Base-by-base conservation (phyloP, 768 basidiomycete species). In the Thelephora ganbajun region DNA sequence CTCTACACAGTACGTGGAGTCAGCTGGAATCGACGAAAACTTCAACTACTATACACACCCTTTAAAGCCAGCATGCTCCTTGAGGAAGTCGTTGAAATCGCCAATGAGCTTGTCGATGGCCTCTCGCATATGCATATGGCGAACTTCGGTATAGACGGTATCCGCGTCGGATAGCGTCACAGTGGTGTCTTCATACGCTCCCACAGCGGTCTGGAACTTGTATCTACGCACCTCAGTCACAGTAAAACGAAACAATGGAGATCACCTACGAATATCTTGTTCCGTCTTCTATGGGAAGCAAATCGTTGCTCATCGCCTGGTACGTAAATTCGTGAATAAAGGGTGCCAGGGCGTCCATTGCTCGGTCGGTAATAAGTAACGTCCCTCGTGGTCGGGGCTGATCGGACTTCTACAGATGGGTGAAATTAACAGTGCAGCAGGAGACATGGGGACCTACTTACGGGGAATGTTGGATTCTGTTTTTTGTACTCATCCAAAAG, bases 81-180 rank as follows among this genome's bases (percentile, higher is more conserved):
- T 76, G 62, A 93, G 70, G 61, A 98, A 98, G 58, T 83, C 80
- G 61, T 90, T 92, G 65, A 99, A 98, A 66, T 97, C 90, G 12
- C 74, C 76, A 85, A 96, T 94, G 43, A 99, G 72, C 63, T 89
- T 96, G 68, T 97, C 90, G 56, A 98, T 93, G 1, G 93, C 88
- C 65, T 99, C 96, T 44, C 88, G 80, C 92, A 99, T 99, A 63
- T 99, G 96, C 79, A 96, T 80, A 61, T 98, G 96, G 50, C 94
- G 81, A 48, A 97, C 77, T 39, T 83, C 79, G 33, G 83, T 83
- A 92, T 93, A 99, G 1, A 96, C 83, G 36, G 75, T 73, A 61
- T 99, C 96, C 3, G 74, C 63, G 55, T 99, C 96, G 11, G 83
- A 78, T n/a, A 99, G 68, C 1, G 71, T 75, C 3, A 90, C 91